Base-by-base conservation (phyloP, 2,329 filamentous ascomycete species). In the Colletotrichum eremochloae region DNA sequence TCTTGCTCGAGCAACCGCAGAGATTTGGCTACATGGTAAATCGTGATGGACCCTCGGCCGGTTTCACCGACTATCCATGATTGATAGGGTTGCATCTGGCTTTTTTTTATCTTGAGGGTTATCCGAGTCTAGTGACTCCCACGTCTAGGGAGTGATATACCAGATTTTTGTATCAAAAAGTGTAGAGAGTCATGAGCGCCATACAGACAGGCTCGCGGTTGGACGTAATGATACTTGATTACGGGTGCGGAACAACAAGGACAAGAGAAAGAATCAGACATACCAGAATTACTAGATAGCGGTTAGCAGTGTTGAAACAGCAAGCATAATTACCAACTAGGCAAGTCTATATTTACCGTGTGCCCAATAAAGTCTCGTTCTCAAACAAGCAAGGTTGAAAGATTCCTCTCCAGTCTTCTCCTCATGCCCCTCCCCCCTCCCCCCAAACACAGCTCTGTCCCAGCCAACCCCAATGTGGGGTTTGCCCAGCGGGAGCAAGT, bases 1-100 rank as follows among this genome's bases (percentile, higher is more conserved):
- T 86, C 58, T 75, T 91, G 72, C 75, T 82, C 15, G 76, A 79
- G 6, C 78, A 84, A 40, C 75, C 75, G 6, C 79, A 82, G 11
- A 81, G 80, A 38, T 88, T 85, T 74, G 75, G 76, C 14, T 88
- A 87, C 74, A 77, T 88, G 78, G 68, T 86, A 24, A 79, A 84
- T 72, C 79, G 86, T 71, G 83, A 86, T 72, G 86, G 85, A 3
- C 77, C 79, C 60, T 82, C 79, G 38, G 86, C 86, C 31, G 86
- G 86, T 1, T 88, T 88, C 71, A 78, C 65, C 14, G 86, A 88
- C 74, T 87, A 86, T 73, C 80, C 81, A 14, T 74, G 53, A 74
- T 46, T 55, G 29, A 15, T 29, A 15, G 11, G 12, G 29, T 11
- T 44, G 20, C 42, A 20, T 20, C 42, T n/a, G 9, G 20, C 24